phyloP scores from a whole-genome alignment of 192 early-diverging fungal species.

The Coemansia sp. region DNA sequence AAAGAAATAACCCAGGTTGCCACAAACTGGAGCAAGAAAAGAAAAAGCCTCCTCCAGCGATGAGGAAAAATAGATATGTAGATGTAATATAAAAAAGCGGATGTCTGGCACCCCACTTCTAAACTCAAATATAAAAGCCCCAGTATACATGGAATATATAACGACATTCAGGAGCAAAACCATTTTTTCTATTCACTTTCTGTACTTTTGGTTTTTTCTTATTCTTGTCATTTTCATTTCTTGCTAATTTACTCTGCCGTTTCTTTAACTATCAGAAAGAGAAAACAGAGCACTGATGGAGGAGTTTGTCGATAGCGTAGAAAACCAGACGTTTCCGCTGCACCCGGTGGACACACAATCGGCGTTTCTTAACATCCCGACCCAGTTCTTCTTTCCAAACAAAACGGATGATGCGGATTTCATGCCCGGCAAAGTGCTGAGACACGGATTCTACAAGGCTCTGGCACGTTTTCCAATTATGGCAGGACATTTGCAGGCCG shows the following conservation, averaged over 20 bases:
- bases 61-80: no score
- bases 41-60: no score
- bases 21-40: no score
- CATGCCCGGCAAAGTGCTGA: slow-evolving; percentile 39
- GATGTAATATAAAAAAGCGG: no score
- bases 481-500: slow-evolving; percentile 25
- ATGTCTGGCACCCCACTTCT: no score
- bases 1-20: no score
- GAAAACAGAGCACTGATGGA: slow-evolving; percentile 19
- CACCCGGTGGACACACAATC: slow-evolving; percentile 52
- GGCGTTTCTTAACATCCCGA: slow-evolving; percentile 49
- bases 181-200: background rate
- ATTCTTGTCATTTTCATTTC: no score
- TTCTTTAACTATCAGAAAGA: no score
- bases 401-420: slow-evolving; percentile 16
- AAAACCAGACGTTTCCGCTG: slow-evolving; percentile 33
- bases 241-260: no score
- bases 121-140: no score
- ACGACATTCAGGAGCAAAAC: no score
- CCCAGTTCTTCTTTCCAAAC: slow-evolving; percentile 47
- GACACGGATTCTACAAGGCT: slow-evolving; percentile 33
- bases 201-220: background rate
- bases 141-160: no score
- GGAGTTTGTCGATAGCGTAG: slow-evolving; percentile 38
- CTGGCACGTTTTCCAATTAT: slow-evolving; percentile 37